phyloP scores from a whole-genome alignment of 1,284 basidiomycete species.

The Erythrobasidium hasegawianum region DNA sequence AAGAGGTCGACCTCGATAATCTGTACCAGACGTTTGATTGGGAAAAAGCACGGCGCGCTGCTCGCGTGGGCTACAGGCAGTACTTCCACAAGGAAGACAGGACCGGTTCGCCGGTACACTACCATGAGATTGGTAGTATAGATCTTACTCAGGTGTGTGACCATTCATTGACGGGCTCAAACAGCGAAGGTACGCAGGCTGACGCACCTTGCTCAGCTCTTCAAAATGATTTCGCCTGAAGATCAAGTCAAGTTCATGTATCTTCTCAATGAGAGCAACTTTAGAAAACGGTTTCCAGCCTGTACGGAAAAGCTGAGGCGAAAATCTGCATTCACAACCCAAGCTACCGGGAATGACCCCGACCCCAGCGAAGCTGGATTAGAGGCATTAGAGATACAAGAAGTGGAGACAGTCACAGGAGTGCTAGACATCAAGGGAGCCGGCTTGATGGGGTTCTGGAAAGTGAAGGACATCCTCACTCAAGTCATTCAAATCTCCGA shows the following conservation, averaged over 20 bases:
- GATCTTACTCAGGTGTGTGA: slow-evolving; percentile 13
- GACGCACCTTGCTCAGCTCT: slow-evolving; percentile 8
- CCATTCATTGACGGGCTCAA: too few species aligned
- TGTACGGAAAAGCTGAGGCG: slow-evolving; percentile 17
- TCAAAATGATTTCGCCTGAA: slow-evolving; percentile 14
- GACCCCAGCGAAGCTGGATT: not conserved
- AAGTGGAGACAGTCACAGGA: slow-evolving; percentile 24
- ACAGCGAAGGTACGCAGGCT: too few species aligned
- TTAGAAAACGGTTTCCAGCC: slow-evolving; percentile 29
- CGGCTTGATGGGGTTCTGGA: slow-evolving; percentile 21
- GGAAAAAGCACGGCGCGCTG: slow-evolving; percentile 1
- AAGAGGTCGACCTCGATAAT: slow-evolving; percentile 6
- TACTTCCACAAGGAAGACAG: slow-evolving; percentile 24
- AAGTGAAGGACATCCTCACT: slow-evolving; percentile 26
- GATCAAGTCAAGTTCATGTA: slow-evolving; percentile 25
- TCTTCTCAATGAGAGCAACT: slow-evolving; percentile 29
- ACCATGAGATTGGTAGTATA: slow-evolving; percentile 20
- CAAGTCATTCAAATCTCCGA: slow-evolving; percentile 32
- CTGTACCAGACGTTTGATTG: slow-evolving; percentile 21
- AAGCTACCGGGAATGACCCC: not conserved
- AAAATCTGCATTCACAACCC: not conserved
- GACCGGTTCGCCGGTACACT: slow-evolving; percentile 14
- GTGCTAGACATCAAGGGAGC: slow-evolving; percentile 26
- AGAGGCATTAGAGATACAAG: not conserved
- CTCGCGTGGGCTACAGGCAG: not conserved